Percentiles rank a stretch among this genome's conserved stretches.
Conservation (phyloP, 768 basidiomycete genomes). For the Termitomyces sp. region DNA sequence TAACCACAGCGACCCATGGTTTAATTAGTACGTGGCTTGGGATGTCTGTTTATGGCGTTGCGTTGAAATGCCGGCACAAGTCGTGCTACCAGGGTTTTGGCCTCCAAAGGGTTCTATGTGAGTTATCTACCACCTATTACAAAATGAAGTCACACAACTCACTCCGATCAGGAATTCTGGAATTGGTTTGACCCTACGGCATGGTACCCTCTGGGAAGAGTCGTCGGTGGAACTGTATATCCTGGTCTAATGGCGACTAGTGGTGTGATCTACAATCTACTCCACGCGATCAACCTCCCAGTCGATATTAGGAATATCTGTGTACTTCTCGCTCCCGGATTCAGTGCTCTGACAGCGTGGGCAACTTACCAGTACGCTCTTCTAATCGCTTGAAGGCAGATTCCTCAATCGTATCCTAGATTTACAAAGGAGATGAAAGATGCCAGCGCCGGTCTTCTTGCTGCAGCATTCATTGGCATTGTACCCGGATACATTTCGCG, state of each 20-base stretch:
- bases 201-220: constrained; percentile 98
- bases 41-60: constrained; percentile 9
- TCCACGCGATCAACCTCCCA: constrained; percentile 86
- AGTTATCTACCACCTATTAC: constrained; percentile 24
- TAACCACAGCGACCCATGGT: constrained; percentile 82
- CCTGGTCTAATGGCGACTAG: constrained; percentile 98
- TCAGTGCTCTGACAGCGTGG: constrained; percentile 95
- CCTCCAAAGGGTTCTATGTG: constrained; percentile 94
- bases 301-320: constrained; percentile 98
- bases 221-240: constrained; percentile 97
- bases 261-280: constrained; percentile 91
- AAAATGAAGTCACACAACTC: background rate
- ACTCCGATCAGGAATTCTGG: constrained; percentile 84
- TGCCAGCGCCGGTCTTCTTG: constrained; percentile 91
- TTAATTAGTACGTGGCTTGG: constrained; percentile 81
- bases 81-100: constrained; percentile 89
- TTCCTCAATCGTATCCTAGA: constrained; percentile 36
- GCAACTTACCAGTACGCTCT: constrained; percentile 83
- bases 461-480: constrained; percentile 97
- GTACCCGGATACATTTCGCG: constrained; percentile 98
- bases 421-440: constrained; percentile 97
- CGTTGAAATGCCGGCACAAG: constrained; percentile 35
- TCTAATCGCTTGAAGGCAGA: too few species aligned
- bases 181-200: constrained; percentile 99
- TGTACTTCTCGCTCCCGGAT: constrained; percentile 94